Conservation (phyloP, 2,329 filamentous ascomycete species). For the Trichophaea hybrida region DNA sequence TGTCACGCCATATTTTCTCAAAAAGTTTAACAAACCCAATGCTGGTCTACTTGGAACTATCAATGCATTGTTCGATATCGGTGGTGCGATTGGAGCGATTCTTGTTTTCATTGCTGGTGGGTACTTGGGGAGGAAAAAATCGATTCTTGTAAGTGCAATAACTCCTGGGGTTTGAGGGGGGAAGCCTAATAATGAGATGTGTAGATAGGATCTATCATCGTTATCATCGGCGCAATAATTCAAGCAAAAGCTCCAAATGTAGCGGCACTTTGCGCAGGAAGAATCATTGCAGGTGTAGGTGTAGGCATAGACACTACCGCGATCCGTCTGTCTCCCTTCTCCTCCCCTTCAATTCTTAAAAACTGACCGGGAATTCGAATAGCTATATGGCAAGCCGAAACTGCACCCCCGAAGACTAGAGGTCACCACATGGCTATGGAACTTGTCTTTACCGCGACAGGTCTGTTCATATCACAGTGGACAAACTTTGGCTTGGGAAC, state of each 20-base stretch:
- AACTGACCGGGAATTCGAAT: not conserved
- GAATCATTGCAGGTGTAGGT: conserved; percentile 3
- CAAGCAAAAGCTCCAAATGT: conserved; percentile 1
- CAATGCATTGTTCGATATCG: conserved; percentile 3
- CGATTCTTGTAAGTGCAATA: not conserved
- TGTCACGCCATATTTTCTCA: conserved; percentile 2
- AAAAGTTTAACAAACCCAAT: conserved; percentile 5
- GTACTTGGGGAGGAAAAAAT: conserved; percentile 4
- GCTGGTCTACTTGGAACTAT: not conserved
- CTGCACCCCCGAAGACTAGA: conserved; percentile 1
- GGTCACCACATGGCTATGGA: conserved; percentile 5
- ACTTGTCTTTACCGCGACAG: conserved; percentile 1
- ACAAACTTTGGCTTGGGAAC: conserved; percentile 6
- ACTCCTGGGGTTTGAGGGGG: too few species aligned
- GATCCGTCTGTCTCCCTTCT: not conserved
- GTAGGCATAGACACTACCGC: conserved; percentile 5
- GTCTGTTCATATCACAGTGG: conserved; percentile 5
- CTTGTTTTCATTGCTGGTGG: not conserved
- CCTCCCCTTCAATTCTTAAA: not conserved
- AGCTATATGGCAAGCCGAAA: conserved; percentile 8
- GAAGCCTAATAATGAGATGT: not conserved
- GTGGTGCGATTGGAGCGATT: conserved; percentile 4
- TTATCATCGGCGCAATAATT: conserved; percentile 5
- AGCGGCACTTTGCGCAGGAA: not conserved
- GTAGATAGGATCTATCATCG: conserved; percentile 4